Evolutionary conservation across 2,329 filamentous ascomycete genomes (phyloP), one percentile per base, ranked within the genome.

Genomic region (Ophiostoma triangulosporum): DNA sequence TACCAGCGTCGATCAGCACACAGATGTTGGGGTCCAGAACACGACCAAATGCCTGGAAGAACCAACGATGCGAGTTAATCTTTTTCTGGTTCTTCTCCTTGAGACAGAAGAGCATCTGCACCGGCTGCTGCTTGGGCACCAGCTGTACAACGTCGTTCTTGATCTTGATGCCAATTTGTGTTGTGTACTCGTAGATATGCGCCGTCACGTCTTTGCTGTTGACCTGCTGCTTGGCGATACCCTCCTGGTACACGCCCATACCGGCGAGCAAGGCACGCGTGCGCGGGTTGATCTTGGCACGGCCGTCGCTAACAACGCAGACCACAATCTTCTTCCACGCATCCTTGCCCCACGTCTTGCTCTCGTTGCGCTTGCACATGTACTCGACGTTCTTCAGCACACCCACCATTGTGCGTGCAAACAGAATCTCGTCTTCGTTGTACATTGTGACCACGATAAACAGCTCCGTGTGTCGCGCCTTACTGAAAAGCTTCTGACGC

Each of bases 61-160:
- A 97, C 93, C 93, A 98, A 66, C 93, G 77, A 68, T 98, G 93
- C 0, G 93, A 97, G 67, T 98, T 98, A 78, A 98, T 98, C 76
- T 98, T 98, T 75, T 98, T 98, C 72, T 96, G 90, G 66, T 98
- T 98, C 79, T 96, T 97, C 66, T 98, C 93, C 73, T 98, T 98
- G 57, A 98, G 70, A 67, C 93, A 98, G 74, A 98, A 98, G 4
- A 98, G 80, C 73, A 98, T 85, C 71, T 98, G 93, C 2, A 98
- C 87, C 0, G 93, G 91, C 57, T 93, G 89, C 57, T 86, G 85
- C 64, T 89, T 88, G 48, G 84, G 84, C 58, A 93, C 87, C 50
- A 97, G 75, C 48, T 83, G 77, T 8, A 97, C 91, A 40, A 95
- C 79, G 56, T 86, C 85, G 61, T 91, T 94, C 73, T 95, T 95